Percentiles rank a stretch among this genome's conserved stretches.
These are phyloP conservation scores for Zelopaecilomyces penicillatus DNA, from an alignment of 2,329 filamentous ascomycete genomes.

Conservation along the genomic window DNA sequence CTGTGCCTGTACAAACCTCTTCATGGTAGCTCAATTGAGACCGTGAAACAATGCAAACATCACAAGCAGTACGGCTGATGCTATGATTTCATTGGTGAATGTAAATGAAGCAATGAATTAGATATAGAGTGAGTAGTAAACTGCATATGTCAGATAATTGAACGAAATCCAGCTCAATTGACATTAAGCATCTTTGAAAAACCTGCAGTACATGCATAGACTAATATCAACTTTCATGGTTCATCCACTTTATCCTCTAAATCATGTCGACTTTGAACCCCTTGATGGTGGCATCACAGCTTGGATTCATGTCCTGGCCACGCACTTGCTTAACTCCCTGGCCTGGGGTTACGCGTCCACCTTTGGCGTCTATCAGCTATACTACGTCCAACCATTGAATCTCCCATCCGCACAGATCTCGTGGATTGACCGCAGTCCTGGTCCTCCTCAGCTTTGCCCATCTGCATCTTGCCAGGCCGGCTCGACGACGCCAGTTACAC, in stretches of 20 bases:
- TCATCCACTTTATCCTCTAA: neutral
- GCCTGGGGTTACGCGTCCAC: conserved; percentile 42
- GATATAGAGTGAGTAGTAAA: too few relatives aligned
- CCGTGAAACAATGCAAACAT: too few relatives aligned
- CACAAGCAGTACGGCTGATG: too few relatives aligned
- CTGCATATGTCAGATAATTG: too few relatives aligned
- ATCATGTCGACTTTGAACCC: conserved; percentile 5
- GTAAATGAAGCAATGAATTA: too few relatives aligned
- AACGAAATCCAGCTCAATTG: too few relatives aligned
- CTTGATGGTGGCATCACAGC: conserved; percentile 40
- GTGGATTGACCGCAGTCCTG: conserved; percentile 41
- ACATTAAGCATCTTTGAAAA: too few relatives aligned
- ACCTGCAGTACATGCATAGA: too few relatives aligned
- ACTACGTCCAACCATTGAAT: conserved; percentile 30
- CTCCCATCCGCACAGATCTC: conserved; percentile 28
- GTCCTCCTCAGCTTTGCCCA: conserved; percentile 39
- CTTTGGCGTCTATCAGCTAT: conserved; percentile 47
- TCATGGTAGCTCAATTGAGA: too few relatives aligned
- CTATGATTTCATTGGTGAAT: too few relatives aligned
- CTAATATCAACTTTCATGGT: neutral
- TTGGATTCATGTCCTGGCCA: conserved; percentile 43
- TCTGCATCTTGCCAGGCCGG: conserved; percentile 40
- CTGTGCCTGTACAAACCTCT: too few relatives aligned
- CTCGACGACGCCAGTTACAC: conserved; percentile 43
- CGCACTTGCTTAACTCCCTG: conserved; percentile 38